A percentile compares a stretch with the other conserved stretches of the same genome.
Evolutionary conservation across 805 yeast genomes (phyloP).

Genomic region (Nadsonia fulvescens): DNA sequence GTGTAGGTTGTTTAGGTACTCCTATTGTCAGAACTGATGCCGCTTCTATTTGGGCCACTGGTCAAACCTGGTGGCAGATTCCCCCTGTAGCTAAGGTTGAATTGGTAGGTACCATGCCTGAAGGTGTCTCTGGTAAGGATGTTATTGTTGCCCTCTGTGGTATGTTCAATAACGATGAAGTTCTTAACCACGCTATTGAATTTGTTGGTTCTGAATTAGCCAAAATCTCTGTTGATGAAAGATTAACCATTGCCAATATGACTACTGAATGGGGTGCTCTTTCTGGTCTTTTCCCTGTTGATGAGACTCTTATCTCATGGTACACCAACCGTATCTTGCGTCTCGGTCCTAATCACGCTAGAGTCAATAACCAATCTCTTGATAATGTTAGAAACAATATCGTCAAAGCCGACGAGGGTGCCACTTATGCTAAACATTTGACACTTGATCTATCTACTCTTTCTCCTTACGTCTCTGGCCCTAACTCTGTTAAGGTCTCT

Average conservation of each 20-base stretch:
- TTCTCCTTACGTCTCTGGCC: constrained; percentile 86
- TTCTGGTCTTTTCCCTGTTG: constrained; percentile 95
- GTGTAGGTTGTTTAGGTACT: constrained; percentile 88
- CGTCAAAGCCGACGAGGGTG: constrained; percentile 48
- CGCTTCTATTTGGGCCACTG: constrained; percentile 98
- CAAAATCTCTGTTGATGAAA: constrained; percentile 56
- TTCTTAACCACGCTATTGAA: constrained; percentile 83
- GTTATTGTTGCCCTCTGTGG: constrained; percentile 95
- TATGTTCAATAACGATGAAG: constrained; percentile 76
- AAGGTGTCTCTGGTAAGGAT: constrained; percentile 90
- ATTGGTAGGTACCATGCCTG: constrained; percentile 60
- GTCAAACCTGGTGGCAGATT: constrained; percentile 99
- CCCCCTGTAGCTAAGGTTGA: constrained; percentile 97
- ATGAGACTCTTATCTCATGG: constrained; percentile 56
- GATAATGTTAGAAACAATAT: constrained; percentile 29
- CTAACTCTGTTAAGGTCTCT: constrained; percentile 89
- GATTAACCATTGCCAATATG: constrained; percentile 88
- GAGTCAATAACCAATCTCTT: constrained; percentile 51
- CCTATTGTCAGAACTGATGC: constrained; percentile 98
- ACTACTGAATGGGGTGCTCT: constrained; percentile 99
- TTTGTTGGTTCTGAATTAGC: constrained; percentile 70
- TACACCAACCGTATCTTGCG: constrained; percentile 44
- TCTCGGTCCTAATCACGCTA: constrained; percentile 62
- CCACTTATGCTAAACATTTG: constrained; percentile 76
- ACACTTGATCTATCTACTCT: constrained; percentile 62